Conservation (phyloP, 2,329 filamentous ascomycete species). For the Penicillium sp. region DNA sequence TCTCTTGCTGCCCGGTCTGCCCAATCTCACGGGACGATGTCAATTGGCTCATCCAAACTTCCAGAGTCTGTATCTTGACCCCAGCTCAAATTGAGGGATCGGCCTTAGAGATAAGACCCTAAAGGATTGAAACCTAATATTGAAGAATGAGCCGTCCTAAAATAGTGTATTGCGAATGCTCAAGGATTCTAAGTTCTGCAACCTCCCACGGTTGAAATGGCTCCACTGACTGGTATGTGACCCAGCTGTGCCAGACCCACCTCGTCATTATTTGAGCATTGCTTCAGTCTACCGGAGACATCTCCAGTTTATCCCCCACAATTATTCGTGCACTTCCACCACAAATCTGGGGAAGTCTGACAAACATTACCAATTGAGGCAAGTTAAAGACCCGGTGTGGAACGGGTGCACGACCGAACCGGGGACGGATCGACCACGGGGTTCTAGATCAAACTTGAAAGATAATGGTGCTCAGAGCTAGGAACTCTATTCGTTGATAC, state of each 20-base stretch:
- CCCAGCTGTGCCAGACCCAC: neutral
- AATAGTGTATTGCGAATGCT: neutral
- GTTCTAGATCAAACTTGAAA: conserved; percentile 6
- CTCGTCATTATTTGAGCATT: neutral
- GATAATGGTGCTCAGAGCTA: neutral
- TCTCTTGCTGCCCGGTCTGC: neutral
- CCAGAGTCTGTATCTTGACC: neutral
- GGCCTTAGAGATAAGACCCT: neutral
- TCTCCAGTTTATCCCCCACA: neutral
- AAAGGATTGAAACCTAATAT: neutral
- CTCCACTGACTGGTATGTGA: neutral
- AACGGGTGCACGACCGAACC: conserved; percentile 12
- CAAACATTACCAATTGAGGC: conserved; percentile 2
- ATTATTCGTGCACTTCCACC: neutral
- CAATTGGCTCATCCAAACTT: neutral
- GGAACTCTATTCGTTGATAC: conserved; percentile 4
- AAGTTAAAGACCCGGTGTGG: conserved; percentile 5
- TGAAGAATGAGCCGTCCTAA: neutral
- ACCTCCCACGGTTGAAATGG: neutral
- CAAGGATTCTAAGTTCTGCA: neutral
- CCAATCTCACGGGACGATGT: neutral
- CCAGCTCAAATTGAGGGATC: neutral
- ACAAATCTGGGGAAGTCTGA: neutral
- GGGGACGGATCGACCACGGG: neutral
- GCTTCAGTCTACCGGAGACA: neutral